Base-by-base conservation (phyloP, 805 yeast genomes). In the Alloascoidea africana region DNA sequence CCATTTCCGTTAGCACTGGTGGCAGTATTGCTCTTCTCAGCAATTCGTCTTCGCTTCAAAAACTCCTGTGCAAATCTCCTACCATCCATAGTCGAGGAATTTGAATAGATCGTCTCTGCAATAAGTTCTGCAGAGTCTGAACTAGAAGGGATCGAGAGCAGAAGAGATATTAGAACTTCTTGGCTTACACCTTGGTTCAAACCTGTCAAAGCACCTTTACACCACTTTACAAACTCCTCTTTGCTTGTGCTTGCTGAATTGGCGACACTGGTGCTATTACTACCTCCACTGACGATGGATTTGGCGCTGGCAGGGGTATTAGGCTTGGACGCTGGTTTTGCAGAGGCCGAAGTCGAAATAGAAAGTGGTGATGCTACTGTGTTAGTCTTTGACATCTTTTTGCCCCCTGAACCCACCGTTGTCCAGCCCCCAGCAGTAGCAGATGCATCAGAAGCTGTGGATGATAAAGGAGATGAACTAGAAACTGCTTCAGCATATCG, bases 21-120 rank as follows among this genome's bases (percentile, higher is more conserved):
- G 41, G 70, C 67, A 36, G 56, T 55, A 18, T 60, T 56, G 18
- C 58, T 55, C 32, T 52, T 68, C 48, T 86, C 96, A 40, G 84
- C 87, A 36, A 63, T 67, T 42, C 67, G 68, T 51, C 91, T 77
- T 52, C 81, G 75, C 58, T 77, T 80, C 52, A 79, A 65, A 54
- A 91, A 91, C 52, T 91, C 98, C 40, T 69, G 71, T 0, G 98
- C 95, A 63, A 87, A 89, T 46, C 94, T 68, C 53, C 95, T 76
- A 16, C 97, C 97, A 55, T 91, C 96, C 81, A 89, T 76, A 1
- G 87, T 79, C 2, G 87, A 70, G 32, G 94, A 80, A 42, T 85
- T 81, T 17, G 91, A 76, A 60, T 85, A 86, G 41, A 89, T 75
- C 8, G 96, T 84, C 51, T 89, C 98, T 2, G 94, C 79, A 52